Evolutionary conservation across 441 rosid genomes (phyloP).

Genomic region (Erodium moschatum): DNA sequence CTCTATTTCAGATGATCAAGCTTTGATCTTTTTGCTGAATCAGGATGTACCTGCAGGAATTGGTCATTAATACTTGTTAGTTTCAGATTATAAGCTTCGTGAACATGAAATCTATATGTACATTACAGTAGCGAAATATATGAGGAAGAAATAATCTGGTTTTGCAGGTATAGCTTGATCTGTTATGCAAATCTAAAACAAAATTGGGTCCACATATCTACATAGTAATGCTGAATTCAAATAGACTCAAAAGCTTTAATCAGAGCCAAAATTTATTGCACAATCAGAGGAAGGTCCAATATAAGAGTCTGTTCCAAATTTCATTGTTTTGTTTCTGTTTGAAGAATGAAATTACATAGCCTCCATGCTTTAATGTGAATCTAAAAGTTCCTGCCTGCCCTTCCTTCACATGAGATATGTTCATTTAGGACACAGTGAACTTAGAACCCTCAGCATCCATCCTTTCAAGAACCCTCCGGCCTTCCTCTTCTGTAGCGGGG

Average conservation of each 20-base stretch:
- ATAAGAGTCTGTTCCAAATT: not conserved
- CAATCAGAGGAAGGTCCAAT: not conserved
- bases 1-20: conserved; percentile 70
- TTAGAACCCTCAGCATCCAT: conserved; percentile 35
- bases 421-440: not conserved
- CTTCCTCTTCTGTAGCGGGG: conserved; percentile 88
- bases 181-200: not conserved
- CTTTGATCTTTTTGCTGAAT: not conserved
- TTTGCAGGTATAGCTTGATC: not conserved
- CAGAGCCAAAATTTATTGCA: not conserved
- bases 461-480: conserved; percentile 56
- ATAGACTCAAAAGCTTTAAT: not conserved
- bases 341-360: not conserved
- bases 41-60: not conserved
- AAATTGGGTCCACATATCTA: not conserved
- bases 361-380: no score
- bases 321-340: not conserved
- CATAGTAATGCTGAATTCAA: not conserved
- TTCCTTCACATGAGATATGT: not conserved
- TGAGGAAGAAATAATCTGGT: not conserved
- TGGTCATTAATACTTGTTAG: conserved; percentile 36
- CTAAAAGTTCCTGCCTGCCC: no score
- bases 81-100: no score
- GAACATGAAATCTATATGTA: no score
- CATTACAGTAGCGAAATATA: not conserved